phyloP scores from a whole-genome alignment of 73 alveolate species.

The Tetrahymena elliotti region DNA sequence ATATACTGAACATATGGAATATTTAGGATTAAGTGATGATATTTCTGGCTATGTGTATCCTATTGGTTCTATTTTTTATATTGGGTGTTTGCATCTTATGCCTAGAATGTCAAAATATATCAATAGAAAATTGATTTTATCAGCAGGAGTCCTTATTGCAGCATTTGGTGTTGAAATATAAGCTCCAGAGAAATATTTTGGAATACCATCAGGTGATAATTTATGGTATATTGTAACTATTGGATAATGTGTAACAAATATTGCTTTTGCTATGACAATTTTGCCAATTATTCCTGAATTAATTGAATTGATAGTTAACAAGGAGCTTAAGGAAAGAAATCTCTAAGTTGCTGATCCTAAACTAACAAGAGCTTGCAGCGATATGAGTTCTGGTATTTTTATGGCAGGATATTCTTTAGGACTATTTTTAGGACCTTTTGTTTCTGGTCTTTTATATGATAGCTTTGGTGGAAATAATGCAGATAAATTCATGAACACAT shows the following conservation, averaged over 20 bases:
- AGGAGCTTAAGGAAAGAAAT: neutral
- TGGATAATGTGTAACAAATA: neutral
- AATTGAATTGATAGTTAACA: neutral
- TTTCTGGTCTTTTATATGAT: slow-evolving; percentile 26
- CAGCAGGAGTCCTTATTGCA: neutral
- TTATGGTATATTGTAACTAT: neutral
- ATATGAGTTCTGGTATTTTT: slow-evolving; percentile 23
- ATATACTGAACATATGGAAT: neutral
- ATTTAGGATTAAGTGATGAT: neutral
- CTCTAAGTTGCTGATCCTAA: neutral
- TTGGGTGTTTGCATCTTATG: neutral
- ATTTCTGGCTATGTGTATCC: neutral
- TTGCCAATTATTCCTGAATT: neutral
- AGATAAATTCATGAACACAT: neutral
- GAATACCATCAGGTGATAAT: neutral
- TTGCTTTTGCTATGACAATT: neutral
- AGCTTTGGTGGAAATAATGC: neutral
- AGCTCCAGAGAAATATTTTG: neutral
- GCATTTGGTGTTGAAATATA: neutral
- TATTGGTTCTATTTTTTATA: neutral
- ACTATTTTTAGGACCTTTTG: slow-evolving; percentile 21
- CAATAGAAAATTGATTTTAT: neutral
- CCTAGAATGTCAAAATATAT: neutral
- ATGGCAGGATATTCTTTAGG: slow-evolving; percentile 36
- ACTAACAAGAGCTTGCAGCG: slow-evolving; percentile 7